Percentiles rank a stretch among this genome's conserved stretches.
Evolutionary conservation across 805 yeast genomes (phyloP).

Genomic region (Wickerhamomyces bovis): DNA sequence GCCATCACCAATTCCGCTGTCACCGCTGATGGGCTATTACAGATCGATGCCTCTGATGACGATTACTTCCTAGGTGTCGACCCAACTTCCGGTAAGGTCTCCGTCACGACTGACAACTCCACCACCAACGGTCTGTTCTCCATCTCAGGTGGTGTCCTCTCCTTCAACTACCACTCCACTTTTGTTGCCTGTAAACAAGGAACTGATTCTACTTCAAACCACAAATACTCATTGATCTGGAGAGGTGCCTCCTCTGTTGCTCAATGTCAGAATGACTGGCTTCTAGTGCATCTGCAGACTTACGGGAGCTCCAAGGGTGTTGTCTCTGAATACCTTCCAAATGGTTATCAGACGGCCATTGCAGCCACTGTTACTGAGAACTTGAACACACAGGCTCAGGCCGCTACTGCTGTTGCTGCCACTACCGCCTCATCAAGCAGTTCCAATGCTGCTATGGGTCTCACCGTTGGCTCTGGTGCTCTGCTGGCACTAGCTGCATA

Average conservation of each 20-base stretch:
- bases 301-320: conserved; percentile 7
- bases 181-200: conserved; percentile 18
- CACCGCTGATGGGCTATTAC: conserved; percentile 10
- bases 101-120: conserved; percentile 3
- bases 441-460: not conserved
- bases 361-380: conserved; percentile 20
- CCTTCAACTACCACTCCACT: conserved; percentile 16
- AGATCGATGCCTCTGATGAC: not conserved
- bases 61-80: conserved; percentile 9
- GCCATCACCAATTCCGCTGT: conserved; percentile 10
- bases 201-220: not conserved
- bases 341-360: conserved; percentile 11
- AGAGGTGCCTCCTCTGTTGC: conserved; percentile 19
- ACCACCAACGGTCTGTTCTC: conserved; percentile 13
- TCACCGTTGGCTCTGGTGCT: not conserved
- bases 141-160: conserved; percentile 7
- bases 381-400: conserved; percentile 14
- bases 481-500: not conserved
- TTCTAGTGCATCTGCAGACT: conserved; percentile 13
- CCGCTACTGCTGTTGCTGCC: conserved; percentile 5
- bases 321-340: conserved; percentile 12
- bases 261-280: conserved; percentile 15
- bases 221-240: conserved; percentile 17
- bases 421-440: conserved; percentile 1
- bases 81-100: conserved; percentile 10